Conservation (phyloP, 441 rosid species). For the Euphorbia celastroides region DNA sequence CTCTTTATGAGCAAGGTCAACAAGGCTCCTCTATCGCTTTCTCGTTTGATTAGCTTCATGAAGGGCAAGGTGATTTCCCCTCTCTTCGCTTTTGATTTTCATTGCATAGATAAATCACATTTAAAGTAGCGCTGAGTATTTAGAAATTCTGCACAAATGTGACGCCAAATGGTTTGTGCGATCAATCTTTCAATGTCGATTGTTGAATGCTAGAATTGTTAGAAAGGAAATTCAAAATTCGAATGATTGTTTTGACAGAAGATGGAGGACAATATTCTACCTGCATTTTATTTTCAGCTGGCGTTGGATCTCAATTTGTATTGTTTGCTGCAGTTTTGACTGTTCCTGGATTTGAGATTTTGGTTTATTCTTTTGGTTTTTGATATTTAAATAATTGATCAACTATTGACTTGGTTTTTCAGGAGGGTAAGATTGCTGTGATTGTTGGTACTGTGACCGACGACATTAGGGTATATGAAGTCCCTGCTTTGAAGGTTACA, state of each 20-base stretch:
- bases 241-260: background rate
- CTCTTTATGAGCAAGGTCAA: slow-evolving; percentile 88
- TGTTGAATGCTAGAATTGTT: no score
- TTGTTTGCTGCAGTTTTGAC: background rate
- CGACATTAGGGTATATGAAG: slow-evolving; percentile 68
- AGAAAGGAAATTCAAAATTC: background rate
- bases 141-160: no score
- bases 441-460: slow-evolving; percentile 80
- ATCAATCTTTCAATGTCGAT: background rate
- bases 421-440: slow-evolving; percentile 83
- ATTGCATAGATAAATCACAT: no score
- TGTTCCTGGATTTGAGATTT: background rate
- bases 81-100: background rate
- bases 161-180: background rate
- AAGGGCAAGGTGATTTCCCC: slow-evolving; percentile 43
- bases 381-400: no score
- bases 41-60: slow-evolving; percentile 55
- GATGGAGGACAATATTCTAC: background rate
- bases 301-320: no score
- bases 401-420: background rate
- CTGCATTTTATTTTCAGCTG: background rate
- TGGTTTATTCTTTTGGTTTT: background rate
- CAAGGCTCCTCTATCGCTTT: slow-evolving; percentile 81
- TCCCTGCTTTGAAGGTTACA: slow-evolving; percentile 70
- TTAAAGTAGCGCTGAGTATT: no score